A percentile compares a stretch with the other conserved stretches of the same genome.
Evolutionary conservation across 2,329 filamentous ascomycete species (phyloP).

Genomic region (Microdochium nivale): DNA sequence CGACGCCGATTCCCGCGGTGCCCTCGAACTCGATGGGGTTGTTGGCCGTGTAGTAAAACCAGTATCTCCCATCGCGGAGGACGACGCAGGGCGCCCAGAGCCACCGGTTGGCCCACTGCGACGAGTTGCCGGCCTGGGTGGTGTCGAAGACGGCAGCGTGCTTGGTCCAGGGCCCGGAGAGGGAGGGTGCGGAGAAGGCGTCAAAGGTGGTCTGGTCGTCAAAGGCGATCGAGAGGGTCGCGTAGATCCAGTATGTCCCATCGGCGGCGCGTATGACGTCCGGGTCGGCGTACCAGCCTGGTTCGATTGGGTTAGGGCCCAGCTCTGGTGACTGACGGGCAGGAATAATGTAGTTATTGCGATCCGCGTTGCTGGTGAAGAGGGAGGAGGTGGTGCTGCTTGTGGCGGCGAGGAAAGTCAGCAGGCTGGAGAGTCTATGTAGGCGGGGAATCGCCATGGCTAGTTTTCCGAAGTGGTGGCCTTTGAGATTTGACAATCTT

Average conservation of each 20-base stretch:
- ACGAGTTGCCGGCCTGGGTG: background rate
- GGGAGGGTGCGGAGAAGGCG: background rate
- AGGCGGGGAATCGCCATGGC: background rate
- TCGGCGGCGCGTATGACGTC: conserved; percentile 1
- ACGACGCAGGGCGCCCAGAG: conserved; percentile 4
- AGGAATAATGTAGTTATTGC: background rate
- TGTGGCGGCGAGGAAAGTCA: background rate
- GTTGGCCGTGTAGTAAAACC: conserved; percentile 4
- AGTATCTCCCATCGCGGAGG: conserved; percentile 1
- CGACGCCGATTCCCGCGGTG: conserved; percentile 2
- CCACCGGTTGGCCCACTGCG: conserved; percentile 1
- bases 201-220: background rate
- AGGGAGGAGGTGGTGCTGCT: background rate
- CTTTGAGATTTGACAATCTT: no score
- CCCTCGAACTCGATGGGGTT: conserved; percentile 2
- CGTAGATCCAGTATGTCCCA: conserved; percentile 3
- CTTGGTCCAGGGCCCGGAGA: background rate
- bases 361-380: background rate
- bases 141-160: conserved; percentile 1
- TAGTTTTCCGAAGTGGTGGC: no score
- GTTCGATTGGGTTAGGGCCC: conserved; percentile 2
- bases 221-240: conserved; percentile 2
- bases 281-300: conserved; percentile 4
- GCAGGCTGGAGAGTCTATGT: background rate
- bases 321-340: background rate